Conservation (phyloP, 1,284 basidiomycete genomes). For the Pseudozyma tsukubaensis region DNA sequence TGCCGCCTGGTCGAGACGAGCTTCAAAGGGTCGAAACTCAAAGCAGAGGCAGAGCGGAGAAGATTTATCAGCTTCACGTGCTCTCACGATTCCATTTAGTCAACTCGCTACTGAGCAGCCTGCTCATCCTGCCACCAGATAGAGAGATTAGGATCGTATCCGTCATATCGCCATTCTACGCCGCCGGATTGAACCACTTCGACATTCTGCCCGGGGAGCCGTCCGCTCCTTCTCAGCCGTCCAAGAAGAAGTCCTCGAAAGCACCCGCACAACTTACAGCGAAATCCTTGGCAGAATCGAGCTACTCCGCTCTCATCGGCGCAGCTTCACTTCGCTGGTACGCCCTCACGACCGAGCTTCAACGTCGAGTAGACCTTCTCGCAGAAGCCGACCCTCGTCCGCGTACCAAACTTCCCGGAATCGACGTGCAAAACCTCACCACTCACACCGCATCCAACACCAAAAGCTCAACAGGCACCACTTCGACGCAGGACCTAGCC, state of each 20-base stretch:
- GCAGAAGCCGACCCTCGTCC: slow-evolving; percentile 60
- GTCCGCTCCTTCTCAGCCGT: neutral
- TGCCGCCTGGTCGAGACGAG: slow-evolving; percentile 20
- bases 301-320: slow-evolving; percentile 34
- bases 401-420: slow-evolving; percentile 52
- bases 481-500: slow-evolving; percentile 4
- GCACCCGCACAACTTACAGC: neutral
- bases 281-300: slow-evolving; percentile 16
- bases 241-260: neutral
- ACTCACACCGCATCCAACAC: neutral
- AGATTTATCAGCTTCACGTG: slow-evolving; percentile 48
- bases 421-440: slow-evolving; percentile 34
- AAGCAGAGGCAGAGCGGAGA: slow-evolving; percentile 4
- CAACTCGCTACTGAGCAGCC: slow-evolving; percentile 55
- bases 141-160: slow-evolving; percentile 61
- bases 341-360: slow-evolving; percentile 52
- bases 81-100: slow-evolving; percentile 58
- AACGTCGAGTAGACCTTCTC: slow-evolving; percentile 54
- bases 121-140: slow-evolving; percentile 54
- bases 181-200: slow-evolving; percentile 52
- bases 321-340: slow-evolving; percentile 52
- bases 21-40: slow-evolving; percentile 1
- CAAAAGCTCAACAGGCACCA: neutral
- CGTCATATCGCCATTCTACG: slow-evolving; percentile 60
- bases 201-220: slow-evolving; percentile 15